Conservation (phyloP, 2,329 filamentous ascomycete genomes). For the Lecanicillium sp. region DNA sequence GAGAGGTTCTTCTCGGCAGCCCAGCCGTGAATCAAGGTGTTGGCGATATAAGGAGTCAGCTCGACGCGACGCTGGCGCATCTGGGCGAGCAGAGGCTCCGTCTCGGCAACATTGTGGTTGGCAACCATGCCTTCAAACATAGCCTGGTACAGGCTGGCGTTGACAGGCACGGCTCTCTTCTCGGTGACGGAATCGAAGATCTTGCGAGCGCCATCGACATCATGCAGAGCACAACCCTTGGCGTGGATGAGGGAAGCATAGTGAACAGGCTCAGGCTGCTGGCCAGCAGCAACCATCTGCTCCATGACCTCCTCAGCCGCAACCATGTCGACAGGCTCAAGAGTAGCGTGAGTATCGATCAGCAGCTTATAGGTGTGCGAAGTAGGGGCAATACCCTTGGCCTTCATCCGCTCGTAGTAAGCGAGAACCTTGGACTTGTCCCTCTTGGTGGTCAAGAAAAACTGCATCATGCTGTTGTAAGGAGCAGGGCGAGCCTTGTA, state of each 20-base stretch:
- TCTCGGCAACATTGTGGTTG: constrained; percentile 77
- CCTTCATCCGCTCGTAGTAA: constrained; percentile 93
- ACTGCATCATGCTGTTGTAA: constrained; percentile 99
- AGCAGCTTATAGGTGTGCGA: constrained; percentile 97
- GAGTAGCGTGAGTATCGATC: constrained; percentile 88
- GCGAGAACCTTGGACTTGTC: constrained; percentile 88
- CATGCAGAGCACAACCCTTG: constrained; percentile 87
- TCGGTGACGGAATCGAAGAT: constrained; percentile 77
- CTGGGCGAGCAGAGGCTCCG: constrained; percentile 64
- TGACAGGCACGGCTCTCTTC: constrained; percentile 60
- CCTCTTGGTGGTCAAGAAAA: constrained; percentile 95
- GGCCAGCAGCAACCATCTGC: constrained; percentile 66
- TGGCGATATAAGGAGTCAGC: constrained; percentile 95
- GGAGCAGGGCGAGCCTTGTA: constrained; percentile 96
- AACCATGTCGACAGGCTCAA: constrained; percentile 83
- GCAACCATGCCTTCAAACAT: constrained; percentile 97
- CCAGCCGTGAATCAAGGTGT: constrained; percentile 97
- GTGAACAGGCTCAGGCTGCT: constrained; percentile 83
- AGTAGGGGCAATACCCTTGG: constrained; percentile 80
- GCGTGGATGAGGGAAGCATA: constrained; percentile 95
- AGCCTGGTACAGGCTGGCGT: constrained; percentile 89
- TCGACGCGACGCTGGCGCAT: constrained; percentile 73
- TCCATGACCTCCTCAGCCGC: constrained; percentile 80
- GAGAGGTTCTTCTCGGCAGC: constrained; percentile 73
- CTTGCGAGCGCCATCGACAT: constrained; percentile 74